Conservation (phyloP, 1,284 basidiomycete genomes). For the Violaceomyces palustris region DNA sequence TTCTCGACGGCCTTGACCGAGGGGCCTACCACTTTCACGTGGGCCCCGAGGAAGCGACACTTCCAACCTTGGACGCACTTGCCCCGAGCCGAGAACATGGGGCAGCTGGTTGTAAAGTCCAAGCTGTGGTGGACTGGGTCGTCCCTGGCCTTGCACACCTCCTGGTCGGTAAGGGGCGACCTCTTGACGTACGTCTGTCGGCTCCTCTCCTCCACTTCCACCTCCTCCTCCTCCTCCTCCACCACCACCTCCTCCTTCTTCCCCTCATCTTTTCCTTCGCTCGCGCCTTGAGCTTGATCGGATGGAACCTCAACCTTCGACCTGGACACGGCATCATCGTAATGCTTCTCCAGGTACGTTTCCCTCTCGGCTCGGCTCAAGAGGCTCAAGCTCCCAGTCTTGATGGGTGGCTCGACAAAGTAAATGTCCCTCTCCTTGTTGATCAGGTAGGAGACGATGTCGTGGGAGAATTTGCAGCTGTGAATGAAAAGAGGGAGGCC, state of each 20-base stretch:
- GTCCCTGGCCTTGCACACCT: neutral
- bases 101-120: slow-evolving; percentile 62
- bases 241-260: neutral
- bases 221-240: neutral
- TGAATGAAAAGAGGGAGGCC: no score
- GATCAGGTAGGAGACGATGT: slow-evolving; percentile 69
- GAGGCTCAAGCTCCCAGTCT: slow-evolving; percentile 2
- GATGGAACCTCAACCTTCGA: no score
- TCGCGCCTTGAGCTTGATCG: no score
- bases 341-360: slow-evolving; percentile 25
- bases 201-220: neutral
- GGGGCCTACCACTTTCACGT: slow-evolving; percentile 53
- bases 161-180: neutral
- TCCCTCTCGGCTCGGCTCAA: slow-evolving; percentile 4
- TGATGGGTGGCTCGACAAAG: slow-evolving; percentile 56
- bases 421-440: slow-evolving; percentile 71
- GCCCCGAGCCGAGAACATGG: slow-evolving; percentile 68
- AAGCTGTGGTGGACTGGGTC: slow-evolving; percentile 56
- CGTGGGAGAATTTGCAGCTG: slow-evolving; percentile 72
- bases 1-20: slow-evolving; percentile 6
- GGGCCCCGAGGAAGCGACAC: slow-evolving; percentile 82
- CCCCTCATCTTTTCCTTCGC: no score
- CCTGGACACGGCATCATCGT: no score
- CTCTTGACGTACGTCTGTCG: slow-evolving; percentile 10
- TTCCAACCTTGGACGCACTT: slow-evolving; percentile 81